These are phyloP conservation scores for Takashimella koratensis DNA, from an alignment of 1,284 basidiomycete genomes.

Conservation along the genomic window DNA sequence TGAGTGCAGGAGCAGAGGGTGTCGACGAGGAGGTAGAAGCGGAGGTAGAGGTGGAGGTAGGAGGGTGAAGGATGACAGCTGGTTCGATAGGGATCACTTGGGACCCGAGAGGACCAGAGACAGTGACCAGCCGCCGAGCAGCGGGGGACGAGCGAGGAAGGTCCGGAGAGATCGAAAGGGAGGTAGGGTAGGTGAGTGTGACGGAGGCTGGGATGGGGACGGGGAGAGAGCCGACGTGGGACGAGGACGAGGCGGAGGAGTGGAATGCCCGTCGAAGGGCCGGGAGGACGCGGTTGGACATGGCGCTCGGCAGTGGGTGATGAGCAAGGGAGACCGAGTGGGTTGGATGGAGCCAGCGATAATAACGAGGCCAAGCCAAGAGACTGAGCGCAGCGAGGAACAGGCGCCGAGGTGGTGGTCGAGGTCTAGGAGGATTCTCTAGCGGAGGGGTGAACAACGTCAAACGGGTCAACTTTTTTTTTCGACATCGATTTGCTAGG, in stretches of 20 bases:
- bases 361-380: too few species aligned
- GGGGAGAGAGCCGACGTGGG: conserved; percentile 75
- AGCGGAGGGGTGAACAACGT: too few species aligned
- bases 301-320: too few species aligned
- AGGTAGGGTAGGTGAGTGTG: conserved; percentile 51
- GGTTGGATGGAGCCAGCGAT: too few species aligned
- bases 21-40: conserved; percentile 1
- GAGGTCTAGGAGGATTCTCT: too few species aligned
- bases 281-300: conserved; percentile 2
- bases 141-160: conserved; percentile 19
- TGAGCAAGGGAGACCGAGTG: too few species aligned
- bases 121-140: conserved; percentile 37
- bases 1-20: conserved; percentile 16
- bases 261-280: conserved; percentile 22
- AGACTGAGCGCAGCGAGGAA: too few species aligned
- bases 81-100: conserved; percentile 65
- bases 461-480: too few species aligned
- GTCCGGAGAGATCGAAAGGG: conserved; percentile 28
- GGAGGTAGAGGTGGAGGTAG: conserved; percentile 10
- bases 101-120: conserved; percentile 72
- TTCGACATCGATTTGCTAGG: background rate
- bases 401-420: background rate
- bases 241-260: conserved; percentile 23
- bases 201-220: conserved; percentile 68
- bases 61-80: conserved; percentile 53